phyloP scores from a whole-genome alignment of 345 rosid species.

The Rhizophora apiculata region DNA sequence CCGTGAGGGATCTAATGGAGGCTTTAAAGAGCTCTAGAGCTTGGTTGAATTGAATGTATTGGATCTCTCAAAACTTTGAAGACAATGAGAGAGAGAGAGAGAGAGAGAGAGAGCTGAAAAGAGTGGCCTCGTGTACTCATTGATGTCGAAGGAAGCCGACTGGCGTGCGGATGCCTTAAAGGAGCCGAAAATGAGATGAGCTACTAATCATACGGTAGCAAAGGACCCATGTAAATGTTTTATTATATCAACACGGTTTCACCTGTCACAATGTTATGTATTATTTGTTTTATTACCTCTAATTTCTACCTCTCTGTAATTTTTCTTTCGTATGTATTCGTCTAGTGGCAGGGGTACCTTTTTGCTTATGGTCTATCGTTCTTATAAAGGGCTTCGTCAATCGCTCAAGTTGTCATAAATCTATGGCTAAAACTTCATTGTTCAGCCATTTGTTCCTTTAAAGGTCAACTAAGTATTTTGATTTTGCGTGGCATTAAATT shows the following conservation, averaged over 20 bases:
- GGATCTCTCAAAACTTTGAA: slow-evolving; percentile 27
- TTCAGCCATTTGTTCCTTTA: not conserved
- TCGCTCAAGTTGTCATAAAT: not conserved
- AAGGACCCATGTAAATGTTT: not conserved
- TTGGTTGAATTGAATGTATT: slow-evolving; percentile 2
- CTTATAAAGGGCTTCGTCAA: not conserved
- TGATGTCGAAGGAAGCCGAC: not conserved
- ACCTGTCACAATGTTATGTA: not conserved
- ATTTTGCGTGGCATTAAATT: too few species aligned
- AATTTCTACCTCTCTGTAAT: too few species aligned
- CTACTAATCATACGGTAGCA: slow-evolving; percentile 30
- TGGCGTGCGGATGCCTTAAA: too few species aligned
- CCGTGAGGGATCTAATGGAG: slow-evolving; percentile 26
- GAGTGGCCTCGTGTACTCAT: not conserved
- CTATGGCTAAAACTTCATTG: not conserved
- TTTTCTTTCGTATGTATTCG: too few species aligned
- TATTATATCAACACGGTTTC: slow-evolving; percentile 8
- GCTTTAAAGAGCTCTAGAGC: slow-evolving; percentile 17
- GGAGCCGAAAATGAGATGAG: slow-evolving; percentile 23
- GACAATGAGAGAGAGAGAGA: not conserved
- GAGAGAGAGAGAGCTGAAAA: not conserved
- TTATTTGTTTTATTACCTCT: not conserved
- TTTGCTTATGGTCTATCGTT: not conserved
- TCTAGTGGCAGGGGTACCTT: too few species aligned
- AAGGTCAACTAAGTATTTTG: too few species aligned